Percentiles rank a stretch among this genome's conserved stretches.
Conservation (phyloP, 2,329 filamentous ascomycete species). For the Pseudophaeomoniella oleicola region DNA sequence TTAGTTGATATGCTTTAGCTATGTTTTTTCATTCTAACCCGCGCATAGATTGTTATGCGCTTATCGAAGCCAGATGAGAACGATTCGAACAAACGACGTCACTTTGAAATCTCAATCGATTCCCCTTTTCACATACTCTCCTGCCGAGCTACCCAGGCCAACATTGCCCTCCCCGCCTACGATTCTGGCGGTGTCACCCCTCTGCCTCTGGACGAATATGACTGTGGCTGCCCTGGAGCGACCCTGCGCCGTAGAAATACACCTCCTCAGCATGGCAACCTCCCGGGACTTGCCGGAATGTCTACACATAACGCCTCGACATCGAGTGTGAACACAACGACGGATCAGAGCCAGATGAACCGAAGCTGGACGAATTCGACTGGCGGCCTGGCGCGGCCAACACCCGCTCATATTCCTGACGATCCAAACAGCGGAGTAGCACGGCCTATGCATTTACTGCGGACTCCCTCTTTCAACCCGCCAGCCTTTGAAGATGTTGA, state of each 20-base stretch:
- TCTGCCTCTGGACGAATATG: constrained; percentile 41
- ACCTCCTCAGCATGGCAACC: constrained; percentile 12
- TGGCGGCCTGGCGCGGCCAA: constrained; percentile 28
- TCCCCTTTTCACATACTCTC: constrained; percentile 88
- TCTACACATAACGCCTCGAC: constrained; percentile 4
- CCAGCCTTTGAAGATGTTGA: constrained; percentile 74
- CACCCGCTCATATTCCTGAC: constrained; percentile 32
- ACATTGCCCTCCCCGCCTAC: constrained; percentile 75
- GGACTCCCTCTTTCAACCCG: constrained; percentile 74
- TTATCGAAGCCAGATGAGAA: constrained; percentile 70
- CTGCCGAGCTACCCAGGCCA: constrained; percentile 82
- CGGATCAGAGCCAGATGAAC: constrained; percentile 6
- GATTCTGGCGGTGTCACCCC: constrained; percentile 38
- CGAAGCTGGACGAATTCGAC: constrained; percentile 25
- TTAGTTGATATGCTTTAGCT: constrained; percentile 22
- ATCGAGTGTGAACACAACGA: constrained; percentile 5
- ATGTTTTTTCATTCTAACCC: constrained; percentile 6
- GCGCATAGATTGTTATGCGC: constrained; percentile 67
- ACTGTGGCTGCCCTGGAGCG: constrained; percentile 55
- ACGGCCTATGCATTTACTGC: constrained; percentile 71
- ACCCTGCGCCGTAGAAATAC: constrained; percentile 24
- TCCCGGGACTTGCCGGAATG: constrained; percentile 7
- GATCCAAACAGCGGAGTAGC: constrained; percentile 33
- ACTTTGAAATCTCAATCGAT: constrained; percentile 94
- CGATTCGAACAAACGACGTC: constrained; percentile 64